These are phyloP conservation scores for Tetratostichococcus sp. DNA, from an alignment of 139 green algal genomes.

Conservation along the genomic window DNA sequence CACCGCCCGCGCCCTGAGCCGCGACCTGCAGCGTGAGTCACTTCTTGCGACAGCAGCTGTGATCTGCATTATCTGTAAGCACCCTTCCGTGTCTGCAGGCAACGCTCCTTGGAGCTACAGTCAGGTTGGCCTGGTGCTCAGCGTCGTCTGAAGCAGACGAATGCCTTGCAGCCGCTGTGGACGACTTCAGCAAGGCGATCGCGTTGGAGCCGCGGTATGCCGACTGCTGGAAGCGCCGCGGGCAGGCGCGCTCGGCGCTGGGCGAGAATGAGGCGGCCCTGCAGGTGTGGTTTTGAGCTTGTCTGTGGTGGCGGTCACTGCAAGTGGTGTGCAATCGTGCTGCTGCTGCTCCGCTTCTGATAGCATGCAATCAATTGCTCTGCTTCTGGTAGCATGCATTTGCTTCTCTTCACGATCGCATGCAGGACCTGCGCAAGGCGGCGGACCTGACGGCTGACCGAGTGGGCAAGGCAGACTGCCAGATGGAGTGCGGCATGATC, in stretches of 20 bases:
- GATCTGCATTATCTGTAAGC: no score
- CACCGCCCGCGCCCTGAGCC: slow-evolving; percentile 65
- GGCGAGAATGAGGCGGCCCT: slow-evolving; percentile 49
- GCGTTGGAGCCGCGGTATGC: slow-evolving; percentile 53
- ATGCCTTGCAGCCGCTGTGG: slow-evolving; percentile 49
- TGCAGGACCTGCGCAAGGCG: slow-evolving; percentile 48
- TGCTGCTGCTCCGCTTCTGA: no score
- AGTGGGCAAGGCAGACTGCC: slow-evolving; percentile 34
- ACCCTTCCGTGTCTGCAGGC: no score
- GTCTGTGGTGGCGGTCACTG: no score
- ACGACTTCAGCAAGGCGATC: slow-evolving; percentile 77
- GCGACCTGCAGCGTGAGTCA: slow-evolving; percentile 48
- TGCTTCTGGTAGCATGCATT: no score
- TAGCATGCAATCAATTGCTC: no score
- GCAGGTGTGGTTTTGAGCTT: background rate
- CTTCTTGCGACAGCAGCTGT: no score
- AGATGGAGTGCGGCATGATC: slow-evolving; percentile 60
- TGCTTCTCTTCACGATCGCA: no score
- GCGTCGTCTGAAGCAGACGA: no score
- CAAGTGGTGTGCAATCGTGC: no score
- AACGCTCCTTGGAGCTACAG: background rate
- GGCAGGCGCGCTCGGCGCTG: slow-evolving; percentile 67
- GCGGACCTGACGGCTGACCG: slow-evolving; percentile 34
- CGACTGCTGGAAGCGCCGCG: slow-evolving; percentile 76
- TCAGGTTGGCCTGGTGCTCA: background rate